Evolutionary conservation across 2,329 filamentous ascomycete genomes (phyloP).

Genomic region (Lasiodiplodia gonubiensis): DNA sequence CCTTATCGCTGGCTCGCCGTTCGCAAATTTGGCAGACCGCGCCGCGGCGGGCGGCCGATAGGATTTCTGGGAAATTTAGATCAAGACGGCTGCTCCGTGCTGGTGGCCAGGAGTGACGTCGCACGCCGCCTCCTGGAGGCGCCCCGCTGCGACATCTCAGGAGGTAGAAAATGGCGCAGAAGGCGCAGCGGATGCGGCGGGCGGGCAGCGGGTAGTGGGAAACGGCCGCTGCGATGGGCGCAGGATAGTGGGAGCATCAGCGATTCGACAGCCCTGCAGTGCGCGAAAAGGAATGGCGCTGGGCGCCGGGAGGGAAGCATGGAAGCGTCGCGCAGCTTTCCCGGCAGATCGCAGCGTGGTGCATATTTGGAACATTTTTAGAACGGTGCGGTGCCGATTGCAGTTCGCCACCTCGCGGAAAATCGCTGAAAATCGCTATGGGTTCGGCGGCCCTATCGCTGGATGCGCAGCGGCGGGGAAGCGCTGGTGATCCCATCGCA

Average conservation of each 20-base stretch:
- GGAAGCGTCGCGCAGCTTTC: constrained; percentile 19
- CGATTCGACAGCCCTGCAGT: constrained; percentile 7
- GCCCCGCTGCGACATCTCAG: constrained; percentile 25
- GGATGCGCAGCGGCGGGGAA: constrained; percentile 23
- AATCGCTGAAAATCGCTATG: constrained; percentile 25
- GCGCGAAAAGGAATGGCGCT: constrained; percentile 19
- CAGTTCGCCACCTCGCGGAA: constrained; percentile 26
- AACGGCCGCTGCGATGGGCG: constrained; percentile 5
- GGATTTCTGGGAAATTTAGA: constrained; percentile 18
- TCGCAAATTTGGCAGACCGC: constrained; percentile 17
- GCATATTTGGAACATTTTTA: constrained; percentile 25
- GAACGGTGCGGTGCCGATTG: constrained; percentile 24
- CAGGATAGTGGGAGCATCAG: background rate
- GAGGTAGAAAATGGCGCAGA: constrained; percentile 22
- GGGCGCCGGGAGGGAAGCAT: constrained; percentile 8
- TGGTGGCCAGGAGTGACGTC: constrained; percentile 25
- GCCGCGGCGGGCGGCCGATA: constrained; percentile 3
- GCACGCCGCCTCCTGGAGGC: constrained; percentile 19
- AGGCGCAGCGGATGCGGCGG: constrained; percentile 7
- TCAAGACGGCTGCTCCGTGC: constrained; percentile 10
- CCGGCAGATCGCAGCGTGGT: constrained; percentile 21
- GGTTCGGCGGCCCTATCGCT: constrained; percentile 13
- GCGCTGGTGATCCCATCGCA: constrained; percentile 24
- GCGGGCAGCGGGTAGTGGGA: constrained; percentile 9
- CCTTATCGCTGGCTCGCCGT: constrained; percentile 21